Base-by-base conservation (phyloP, 2,329 filamentous ascomycete genomes). In the Gliomastix tumulicola region DNA sequence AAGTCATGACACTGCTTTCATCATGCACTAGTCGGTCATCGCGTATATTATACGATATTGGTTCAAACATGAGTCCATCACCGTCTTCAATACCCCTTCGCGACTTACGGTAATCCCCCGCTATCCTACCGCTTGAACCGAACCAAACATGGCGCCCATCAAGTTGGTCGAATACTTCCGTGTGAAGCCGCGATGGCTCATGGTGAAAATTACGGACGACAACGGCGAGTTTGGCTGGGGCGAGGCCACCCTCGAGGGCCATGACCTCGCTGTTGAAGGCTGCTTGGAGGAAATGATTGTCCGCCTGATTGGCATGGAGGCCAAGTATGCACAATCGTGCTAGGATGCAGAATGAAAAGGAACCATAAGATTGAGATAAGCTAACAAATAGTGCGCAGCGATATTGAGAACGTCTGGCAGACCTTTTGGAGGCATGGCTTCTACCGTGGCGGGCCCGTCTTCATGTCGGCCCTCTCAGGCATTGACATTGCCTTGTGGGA, bases 341-440 rank as follows among this genome's bases (percentile, higher is more conserved):
- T 17, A 5, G 7, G 13, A 30, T 13, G 9, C 28, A 19, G 17
- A 23, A 17, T n/a, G n/a, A n/a, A n/a, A n/a, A n/a, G n/a, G n/a
- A n/a, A n/a, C n/a, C n/a, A n/a, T n/a, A n/a, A n/a, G n/a, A n/a
- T n/a, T n/a, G n/a, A n/a, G 13, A 17, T 25, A n/a, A 20, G 17
- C 19, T 39, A 16, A 35, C 21, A 17, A 32, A 13, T 22, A 5
- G 7, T 18, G 8, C 13, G n/a, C 39, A 82, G 78, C 54, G 74
- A 85, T 36, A 87, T 87, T 43, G 82, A 87, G 53, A 77, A 86
- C 49, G 79, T 87, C 41, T 88, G 83, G 83, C 82, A 85, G 52
- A 68, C 71, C 46, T 72, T 74, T 32, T 87, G 78, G 71, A 69
- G 83, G 36, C 60, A 71, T 16, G 75, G 76, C 5, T 88, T 87